Percentiles rank a stretch among this genome's conserved stretches.
Evolutionary conservation across 371 early-diverging fungal genomes (phyloP).

Genomic region (Actinomortierella ambigua): DNA sequence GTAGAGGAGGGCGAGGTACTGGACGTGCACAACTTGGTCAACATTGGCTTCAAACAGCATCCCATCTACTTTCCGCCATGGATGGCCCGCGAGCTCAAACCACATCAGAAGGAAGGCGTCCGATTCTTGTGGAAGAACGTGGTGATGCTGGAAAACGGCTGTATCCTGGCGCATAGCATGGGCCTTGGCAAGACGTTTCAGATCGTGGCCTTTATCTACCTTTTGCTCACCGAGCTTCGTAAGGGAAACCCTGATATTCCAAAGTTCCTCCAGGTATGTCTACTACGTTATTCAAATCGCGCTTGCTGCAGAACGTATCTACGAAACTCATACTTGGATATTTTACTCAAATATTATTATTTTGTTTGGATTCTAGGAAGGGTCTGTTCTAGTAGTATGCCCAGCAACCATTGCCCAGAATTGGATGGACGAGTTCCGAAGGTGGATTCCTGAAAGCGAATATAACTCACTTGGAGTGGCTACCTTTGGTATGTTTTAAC

Average conservation of each 20-base stretch:
- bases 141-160: constrained; percentile 71
- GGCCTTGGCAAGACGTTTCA: constrained; percentile 91
- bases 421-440: constrained; percentile 77
- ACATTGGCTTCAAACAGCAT: constrained; percentile 58
- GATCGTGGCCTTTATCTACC: constrained; percentile 73
- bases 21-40: constrained; percentile 50
- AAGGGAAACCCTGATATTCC: constrained; percentile 50
- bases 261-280: constrained; percentile 46
- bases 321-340: neutral
- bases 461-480: constrained; percentile 26
- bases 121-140: constrained; percentile 81
- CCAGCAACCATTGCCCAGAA: constrained; percentile 78
- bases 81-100: constrained; percentile 57
- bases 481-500: constrained; percentile 27
- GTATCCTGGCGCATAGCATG: constrained; percentile 91
- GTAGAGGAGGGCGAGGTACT: constrained; percentile 14
- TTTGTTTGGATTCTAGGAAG: constrained; percentile 37
- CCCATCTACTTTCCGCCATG: constrained; percentile 58
- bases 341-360: neutral
- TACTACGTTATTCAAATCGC: neutral
- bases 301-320: too few relatives aligned
- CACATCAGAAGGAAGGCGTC: constrained; percentile 79
- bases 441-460: constrained; percentile 60
- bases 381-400: constrained; percentile 79
- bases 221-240: constrained; percentile 57